Percentiles rank a stretch among this genome's conserved stretches.
Conservation (phyloP, 1,284 basidiomycete genomes). For the Filobasidium uniguttulatum region DNA sequence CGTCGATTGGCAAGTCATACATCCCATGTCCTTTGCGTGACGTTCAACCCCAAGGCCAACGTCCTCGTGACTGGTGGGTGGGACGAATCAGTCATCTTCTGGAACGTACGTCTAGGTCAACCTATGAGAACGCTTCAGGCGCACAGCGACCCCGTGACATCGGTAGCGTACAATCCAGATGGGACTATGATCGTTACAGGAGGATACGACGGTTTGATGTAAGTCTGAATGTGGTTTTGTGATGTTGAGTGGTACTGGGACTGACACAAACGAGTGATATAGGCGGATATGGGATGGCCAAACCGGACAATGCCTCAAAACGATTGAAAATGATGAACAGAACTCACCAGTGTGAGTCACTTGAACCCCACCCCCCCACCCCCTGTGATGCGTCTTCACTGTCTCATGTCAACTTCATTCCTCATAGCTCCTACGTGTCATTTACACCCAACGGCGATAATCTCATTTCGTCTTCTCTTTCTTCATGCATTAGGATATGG, state of each 20-base stretch:
- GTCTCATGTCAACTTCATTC: conserved; percentile 7
- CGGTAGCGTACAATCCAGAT: conserved; percentile 83
- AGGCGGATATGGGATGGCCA: conserved; percentile 95
- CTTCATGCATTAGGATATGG: conserved; percentile 87
- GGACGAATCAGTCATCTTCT: conserved; percentile 87
- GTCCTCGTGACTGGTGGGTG: conserved; percentile 82
- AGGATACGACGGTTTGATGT: conserved; percentile 95
- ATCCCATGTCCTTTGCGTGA: conserved; percentile 82
- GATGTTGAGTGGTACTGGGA: not conserved
- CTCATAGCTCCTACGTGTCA: conserved; percentile 29
- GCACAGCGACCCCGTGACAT: conserved; percentile 91
- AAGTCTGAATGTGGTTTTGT: conserved; percentile 34
- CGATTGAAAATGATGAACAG: conserved; percentile 75
- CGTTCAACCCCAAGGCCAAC: conserved; percentile 78
- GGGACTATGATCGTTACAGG: conserved; percentile 86
- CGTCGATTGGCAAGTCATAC: conserved; percentile 66
- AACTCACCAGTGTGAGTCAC: conserved; percentile 70
- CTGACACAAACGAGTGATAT: not conserved
- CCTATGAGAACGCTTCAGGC: conserved; percentile 73
- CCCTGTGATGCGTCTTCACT: conserved; percentile 5
- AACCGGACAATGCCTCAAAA: conserved; percentile 93
- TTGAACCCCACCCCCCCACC: conserved; percentile 18
- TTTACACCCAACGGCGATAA: conserved; percentile 88
- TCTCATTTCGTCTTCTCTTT: conserved; percentile 76
- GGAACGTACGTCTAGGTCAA: conserved; percentile 81